Evolutionary conservation across 305 asterid species (phyloP), one percentile per base, ranked within the genome.

Genomic region (Solanum chacoense): DNA sequence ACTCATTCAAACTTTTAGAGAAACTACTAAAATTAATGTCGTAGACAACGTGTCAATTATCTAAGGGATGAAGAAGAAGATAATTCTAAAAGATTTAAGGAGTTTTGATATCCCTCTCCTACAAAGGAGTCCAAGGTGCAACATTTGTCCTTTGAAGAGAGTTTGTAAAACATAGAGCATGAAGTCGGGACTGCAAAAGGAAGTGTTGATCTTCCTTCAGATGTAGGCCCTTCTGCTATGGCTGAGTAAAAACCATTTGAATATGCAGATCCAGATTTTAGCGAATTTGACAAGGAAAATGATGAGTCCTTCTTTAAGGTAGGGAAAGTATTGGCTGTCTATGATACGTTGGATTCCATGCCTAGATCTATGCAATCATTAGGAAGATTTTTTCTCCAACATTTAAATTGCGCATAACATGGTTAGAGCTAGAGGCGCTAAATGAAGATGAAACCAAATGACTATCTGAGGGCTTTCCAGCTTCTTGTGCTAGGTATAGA

Each of bases 301-400:
- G 50, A 40, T 40, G 16, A 40, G 50, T 40, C 50, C 50, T 40
- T 40, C 50, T 40, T 40, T 40, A 40, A 40, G 50, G 50, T 40
- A 40, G 16, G 50, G 2, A 11, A 40, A 11, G 50, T 11, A 40
- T 40, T 40, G 16, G 50, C 50, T 40, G 16, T 16, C 50, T 40
- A 40, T 40, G 50, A 40, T 40, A 40, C 4, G 16, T 50, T 50
- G 4, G 65, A 50, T 16, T 0, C 65, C 65, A 50, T 50, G 9
- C 95, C 95, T 22, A 90, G 95, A 85, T 93, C 91, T 94, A 95
- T 88, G 95, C 93, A 65, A 36, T 90, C 36, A 88, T 93, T 35
- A 89, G 72, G 24, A 73, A 87, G 34, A 90, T 42, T 92, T 34
- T 81, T 29, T 81, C 91, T 18, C 88, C 76, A 6, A 85, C 84